Percentiles rank a stretch among this genome's conserved stretches.
Evolutionary conservation across 2,329 filamentous ascomycete genomes (phyloP).

Genomic region (Plectosphaerella sp.): DNA sequence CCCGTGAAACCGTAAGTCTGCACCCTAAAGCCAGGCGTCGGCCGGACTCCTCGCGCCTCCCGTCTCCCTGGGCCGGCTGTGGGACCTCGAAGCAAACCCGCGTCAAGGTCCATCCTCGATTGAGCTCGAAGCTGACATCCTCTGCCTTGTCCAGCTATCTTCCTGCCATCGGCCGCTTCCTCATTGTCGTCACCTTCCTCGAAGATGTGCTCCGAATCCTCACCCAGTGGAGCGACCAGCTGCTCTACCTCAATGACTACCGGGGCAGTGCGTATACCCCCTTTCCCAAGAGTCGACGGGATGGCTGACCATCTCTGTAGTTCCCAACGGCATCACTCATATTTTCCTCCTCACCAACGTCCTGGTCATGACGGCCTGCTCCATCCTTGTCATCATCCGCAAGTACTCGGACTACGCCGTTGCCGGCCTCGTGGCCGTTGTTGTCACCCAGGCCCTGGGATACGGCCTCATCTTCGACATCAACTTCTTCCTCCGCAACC

Average conservation of each 20-base stretch:
- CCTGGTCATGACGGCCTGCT: constrained; percentile 79
- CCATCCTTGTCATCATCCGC: constrained; percentile 81
- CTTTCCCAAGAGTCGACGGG: not conserved
- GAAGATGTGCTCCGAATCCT: constrained; percentile 95
- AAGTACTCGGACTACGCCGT: constrained; percentile 94
- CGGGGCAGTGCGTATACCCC: constrained; percentile 70
- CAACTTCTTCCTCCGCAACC: constrained; percentile 99
- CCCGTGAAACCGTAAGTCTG: constrained; percentile 80
- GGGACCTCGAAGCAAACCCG: not conserved
- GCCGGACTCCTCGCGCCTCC: not conserved
- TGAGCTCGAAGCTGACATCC: constrained; percentile 16
- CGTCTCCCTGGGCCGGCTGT: not conserved
- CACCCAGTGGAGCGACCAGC: constrained; percentile 95
- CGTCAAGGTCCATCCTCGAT: constrained; percentile 1
- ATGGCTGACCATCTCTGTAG: constrained; percentile 39
- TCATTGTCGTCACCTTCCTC: constrained; percentile 97
- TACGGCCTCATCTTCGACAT: constrained; percentile 98
- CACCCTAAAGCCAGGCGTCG: not conserved
- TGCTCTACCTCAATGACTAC: constrained; percentile 89
- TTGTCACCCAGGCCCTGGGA: constrained; percentile 88
- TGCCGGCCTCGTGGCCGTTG: constrained; percentile 81
- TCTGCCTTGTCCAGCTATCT: constrained; percentile 61
- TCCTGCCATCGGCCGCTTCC: constrained; percentile 89
- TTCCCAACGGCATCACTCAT: constrained; percentile 84
- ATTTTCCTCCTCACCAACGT: constrained; percentile 90